These are phyloP conservation scores for Nakazawaea pomicola DNA, from an alignment of 805 yeast species.

Conservation along the genomic window DNA sequence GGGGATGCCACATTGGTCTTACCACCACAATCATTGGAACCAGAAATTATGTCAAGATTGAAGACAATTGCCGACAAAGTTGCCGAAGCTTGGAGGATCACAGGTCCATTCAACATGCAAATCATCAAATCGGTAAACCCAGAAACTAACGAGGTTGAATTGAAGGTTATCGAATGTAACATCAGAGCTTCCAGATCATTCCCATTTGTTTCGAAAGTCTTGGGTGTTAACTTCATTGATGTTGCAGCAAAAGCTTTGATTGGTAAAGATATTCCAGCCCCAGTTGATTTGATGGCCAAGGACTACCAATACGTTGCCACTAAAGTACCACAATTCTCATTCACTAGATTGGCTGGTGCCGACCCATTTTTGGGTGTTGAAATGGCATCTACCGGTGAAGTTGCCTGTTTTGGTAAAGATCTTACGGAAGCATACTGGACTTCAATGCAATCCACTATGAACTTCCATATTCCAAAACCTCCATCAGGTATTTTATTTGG, in stretches of 20 bases:
- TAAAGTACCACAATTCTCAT: slow-evolving; percentile 97
- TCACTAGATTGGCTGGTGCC: slow-evolving; percentile 98
- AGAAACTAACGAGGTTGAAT: slow-evolving; percentile 52
- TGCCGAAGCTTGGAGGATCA: slow-evolving; percentile 89
- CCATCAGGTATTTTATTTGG: slow-evolving; percentile 90
- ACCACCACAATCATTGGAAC: slow-evolving; percentile 82
- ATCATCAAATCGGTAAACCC: slow-evolving; percentile 73
- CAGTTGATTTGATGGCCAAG: slow-evolving; percentile 77
- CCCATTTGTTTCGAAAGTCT: slow-evolving; percentile 97
- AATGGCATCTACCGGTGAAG: slow-evolving; percentile 99
- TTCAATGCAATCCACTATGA: slow-evolving; percentile 94
- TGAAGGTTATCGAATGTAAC: slow-evolving; percentile 98
- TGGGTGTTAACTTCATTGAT: slow-evolving; percentile 92
- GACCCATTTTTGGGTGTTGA: slow-evolving; percentile 99
- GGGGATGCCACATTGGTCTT: slow-evolving; percentile 96
- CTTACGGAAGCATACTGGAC: slow-evolving; percentile 95
- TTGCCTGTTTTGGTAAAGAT: slow-evolving; percentile 92
- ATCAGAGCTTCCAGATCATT: slow-evolving; percentile 97
- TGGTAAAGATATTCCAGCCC: slow-evolving; percentile 67
- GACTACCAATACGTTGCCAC: slow-evolving; percentile 84
- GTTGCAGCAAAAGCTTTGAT: slow-evolving; percentile 87
- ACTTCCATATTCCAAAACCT: slow-evolving; percentile 90
- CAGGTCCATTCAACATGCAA: slow-evolving; percentile 99
- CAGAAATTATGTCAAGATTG: slow-evolving; percentile 61
- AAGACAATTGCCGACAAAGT: slow-evolving; percentile 90